Conservation (phyloP, 805 yeast species). For the Torulaspora franciscae region DNA sequence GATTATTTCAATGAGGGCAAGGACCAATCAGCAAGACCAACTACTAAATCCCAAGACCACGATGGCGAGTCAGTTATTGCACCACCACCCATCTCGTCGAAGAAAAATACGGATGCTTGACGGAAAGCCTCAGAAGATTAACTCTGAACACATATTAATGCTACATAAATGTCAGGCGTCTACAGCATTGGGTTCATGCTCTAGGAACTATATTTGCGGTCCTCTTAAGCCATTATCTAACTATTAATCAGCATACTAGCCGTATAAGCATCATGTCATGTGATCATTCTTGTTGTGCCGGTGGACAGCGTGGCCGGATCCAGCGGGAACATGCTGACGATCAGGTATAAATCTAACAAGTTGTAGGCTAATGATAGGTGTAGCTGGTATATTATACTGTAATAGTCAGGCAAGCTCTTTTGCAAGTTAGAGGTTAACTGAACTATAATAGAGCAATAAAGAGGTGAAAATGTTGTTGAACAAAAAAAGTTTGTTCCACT, state of each 20-base stretch:
- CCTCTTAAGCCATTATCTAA: background rate
- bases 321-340: background rate
- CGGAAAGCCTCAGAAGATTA: background rate
- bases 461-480: conserved; percentile 6
- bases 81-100: conserved; percentile 7
- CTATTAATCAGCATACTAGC: background rate
- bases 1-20: conserved; percentile 35
- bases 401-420: background rate
- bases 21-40: conserved; percentile 21
- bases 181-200: background rate
- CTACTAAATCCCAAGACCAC: conserved; percentile 9
- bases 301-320: conserved; percentile 15
- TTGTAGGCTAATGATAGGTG: background rate
- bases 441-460: conserved; percentile 1
- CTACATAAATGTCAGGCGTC: background rate
- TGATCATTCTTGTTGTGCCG: conserved; percentile 2
- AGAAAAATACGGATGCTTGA: conserved; percentile 1
- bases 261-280: background rate
- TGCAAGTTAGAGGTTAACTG: background rate
- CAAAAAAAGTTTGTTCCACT: conserved; percentile 10
- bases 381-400: background rate
- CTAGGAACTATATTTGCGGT: background rate
- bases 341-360: background rate
- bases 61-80: background rate
- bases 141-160: background rate